Evolutionary conservation across 2,329 filamentous ascomycete genomes (phyloP), one percentile per base, ranked within the genome.

Genomic region (Aspergillus aculeatus): DNA sequence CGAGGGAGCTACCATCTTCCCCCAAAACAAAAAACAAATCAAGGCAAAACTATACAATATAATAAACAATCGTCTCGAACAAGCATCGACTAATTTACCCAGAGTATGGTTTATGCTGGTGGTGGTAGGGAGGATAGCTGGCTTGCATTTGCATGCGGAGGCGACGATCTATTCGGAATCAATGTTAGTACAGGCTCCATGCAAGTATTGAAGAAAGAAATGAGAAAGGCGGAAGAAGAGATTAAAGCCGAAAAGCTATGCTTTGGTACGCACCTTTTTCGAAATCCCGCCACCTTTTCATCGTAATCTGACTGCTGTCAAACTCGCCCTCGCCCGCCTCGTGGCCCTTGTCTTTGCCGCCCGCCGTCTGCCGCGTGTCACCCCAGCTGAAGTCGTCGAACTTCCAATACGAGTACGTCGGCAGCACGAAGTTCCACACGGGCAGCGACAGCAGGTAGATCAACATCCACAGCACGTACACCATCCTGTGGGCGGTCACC

Each of bases 341-440:
- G 63, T 92, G 87, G 32, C 91, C 90, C 79, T 94, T 95, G 82
- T 94, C 89, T 80, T 90, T 91, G 72, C 96, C 94, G 29, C 93
- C 93, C 0, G 89, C 91, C 47, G 94, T 96, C 85, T 98, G 96
- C 63, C 95, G 87, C 57, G 95, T 99, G 65, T 99, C 96, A 71
- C 95, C 95, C 95, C 95, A 99, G 59, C 91, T 96, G 82, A 99
- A 99, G 81, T 99, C 95, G 75, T 99, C 95, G 75, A 99, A 99
- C 80, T 99, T 98, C 95, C 95, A 99, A 82, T 94, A 99, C 3
- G 95, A 90, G 74, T 99, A 99, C 7, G 86, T 86, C 0, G 95
- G 95, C 9, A 99, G 86, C 41, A 99, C 83, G 75, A 99, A 96
- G 78, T 99, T 99, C 95, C 95, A 99, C 59, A 99, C 85, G 0